A percentile compares a stretch with the other conserved stretches of the same genome.
phyloP scores from a whole-genome alignment of 352 stramenopile genomes.

The Plasmopara muralis region DNA sequence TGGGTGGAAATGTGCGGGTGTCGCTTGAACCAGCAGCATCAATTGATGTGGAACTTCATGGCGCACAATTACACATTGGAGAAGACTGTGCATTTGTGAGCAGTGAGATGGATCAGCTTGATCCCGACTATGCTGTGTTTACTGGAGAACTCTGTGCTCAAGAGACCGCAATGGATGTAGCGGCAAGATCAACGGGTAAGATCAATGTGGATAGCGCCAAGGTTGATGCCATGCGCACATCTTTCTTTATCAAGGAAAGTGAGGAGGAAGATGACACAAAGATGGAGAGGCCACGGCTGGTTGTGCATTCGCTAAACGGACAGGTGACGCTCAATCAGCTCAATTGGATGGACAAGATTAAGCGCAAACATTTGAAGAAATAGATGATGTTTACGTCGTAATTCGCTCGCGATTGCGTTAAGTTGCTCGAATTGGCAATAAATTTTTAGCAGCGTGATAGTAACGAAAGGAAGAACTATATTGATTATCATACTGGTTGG shows the following conservation, averaged over 20 bases:
- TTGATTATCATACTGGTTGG: too few relatives aligned
- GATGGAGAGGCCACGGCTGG: conserved; percentile 21
- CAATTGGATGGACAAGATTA: conserved; percentile 79
- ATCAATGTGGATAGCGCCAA: conserved; percentile 73
- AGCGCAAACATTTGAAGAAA: conserved; percentile 54
- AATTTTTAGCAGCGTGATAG: too few relatives aligned
- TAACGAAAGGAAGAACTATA: too few relatives aligned
- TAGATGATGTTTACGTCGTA: not conserved
- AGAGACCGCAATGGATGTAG: conserved; percentile 14
- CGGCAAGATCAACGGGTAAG: conserved; percentile 59
- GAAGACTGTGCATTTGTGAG: conserved; percentile 38
- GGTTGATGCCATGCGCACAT: conserved; percentile 62
- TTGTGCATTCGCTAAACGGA: conserved; percentile 43
- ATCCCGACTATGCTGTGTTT: conserved; percentile 71
- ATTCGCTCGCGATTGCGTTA: too few relatives aligned
- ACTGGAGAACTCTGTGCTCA: conserved; percentile 38
- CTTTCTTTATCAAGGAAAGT: conserved; percentile 58
- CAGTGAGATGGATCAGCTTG: conserved; percentile 58
- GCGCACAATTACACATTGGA: conserved; percentile 32
- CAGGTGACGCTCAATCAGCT: conserved; percentile 48
- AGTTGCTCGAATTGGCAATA: too few relatives aligned
- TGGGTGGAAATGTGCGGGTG: conserved; percentile 49
- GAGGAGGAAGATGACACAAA: conserved; percentile 6
- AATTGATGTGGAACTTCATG: conserved; percentile 64
- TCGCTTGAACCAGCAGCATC: conserved; percentile 54